Evolutionary conservation across 1,284 basidiomycete genomes (phyloP), one percentile per base, ranked within the genome.

Genomic region (Ganoderma sinense): DNA sequence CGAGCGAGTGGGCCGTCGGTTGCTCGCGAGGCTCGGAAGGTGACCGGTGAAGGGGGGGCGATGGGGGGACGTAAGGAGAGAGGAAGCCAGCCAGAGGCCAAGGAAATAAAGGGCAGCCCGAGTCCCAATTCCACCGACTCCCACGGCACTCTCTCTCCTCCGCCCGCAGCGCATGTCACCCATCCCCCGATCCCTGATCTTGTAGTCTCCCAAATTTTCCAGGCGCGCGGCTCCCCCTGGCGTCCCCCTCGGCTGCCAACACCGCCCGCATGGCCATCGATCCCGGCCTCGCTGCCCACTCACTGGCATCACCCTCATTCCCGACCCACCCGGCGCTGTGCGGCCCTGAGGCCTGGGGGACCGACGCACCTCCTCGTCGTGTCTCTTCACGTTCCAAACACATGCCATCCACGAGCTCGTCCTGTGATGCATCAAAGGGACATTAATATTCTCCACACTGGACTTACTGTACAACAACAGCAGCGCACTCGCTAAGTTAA

Each of bases 51-150:
- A 66, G 65, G 69, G 29, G 69, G 66, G 67, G 70, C 67, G 45
- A 36, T 64, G 61, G 69, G 69, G 67, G 72, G 73, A 68, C 66
- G 72, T 69, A 68, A 69, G 69, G 66, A 64, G 33, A 65, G 45
- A 65, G 66, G 60, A 23, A 41, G 69, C 40, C 62, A 55, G 61
- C 58, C 61, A 64, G 45, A n/a, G 13, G 39, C 31, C 33, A 33
- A 63, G 43, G 40, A 41, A 69, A 71, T 62, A 66, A 58, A 64
- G 65, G 69, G 64, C 62, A 16, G n/a, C 29, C 51, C 39, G 23
- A 20, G 36, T 16, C 26, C n/a, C 48, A 48, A 23, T 20, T 8
- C 20, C 20, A 48, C 45, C 45, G 61, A 29, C 36, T 69, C 72
- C 62, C 69, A 70, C 71, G 71, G 55, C 62, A 43, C 23, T 26